Evolutionary conservation across 2,329 filamentous ascomycete genomes (phyloP).

Genomic region (Aschersonia sp.): DNA sequence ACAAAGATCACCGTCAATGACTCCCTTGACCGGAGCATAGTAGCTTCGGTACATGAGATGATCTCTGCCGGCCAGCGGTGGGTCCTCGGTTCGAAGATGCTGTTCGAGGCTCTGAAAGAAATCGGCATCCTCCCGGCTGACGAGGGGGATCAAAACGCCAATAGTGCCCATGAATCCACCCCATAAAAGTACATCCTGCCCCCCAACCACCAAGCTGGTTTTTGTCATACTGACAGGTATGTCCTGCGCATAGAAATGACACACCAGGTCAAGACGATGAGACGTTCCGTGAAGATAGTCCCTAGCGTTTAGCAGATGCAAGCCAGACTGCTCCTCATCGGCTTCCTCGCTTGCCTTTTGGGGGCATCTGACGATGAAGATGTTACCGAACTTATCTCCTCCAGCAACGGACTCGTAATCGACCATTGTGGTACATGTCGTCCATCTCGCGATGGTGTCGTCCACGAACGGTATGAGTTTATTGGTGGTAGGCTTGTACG

Average conservation of each 20-base stretch:
- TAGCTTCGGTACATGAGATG: slow-evolving; percentile 93
- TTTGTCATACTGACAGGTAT: slow-evolving; percentile 85
- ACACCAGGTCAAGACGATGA: slow-evolving; percentile 70
- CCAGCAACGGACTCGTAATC: slow-evolving; percentile 94
- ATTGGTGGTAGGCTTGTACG: slow-evolving; percentile 87
- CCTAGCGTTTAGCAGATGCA: slow-evolving; percentile 81
- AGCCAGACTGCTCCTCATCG: slow-evolving; percentile 81
- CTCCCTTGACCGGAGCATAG: slow-evolving; percentile 89
- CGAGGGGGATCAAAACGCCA: slow-evolving; percentile 83
- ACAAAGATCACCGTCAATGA: slow-evolving; percentile 93
- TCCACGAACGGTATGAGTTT: slow-evolving; percentile 87
- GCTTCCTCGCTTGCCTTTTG: slow-evolving; percentile 75
- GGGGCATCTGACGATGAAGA: slow-evolving; percentile 84
- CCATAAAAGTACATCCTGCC: slow-evolving; percentile 85
- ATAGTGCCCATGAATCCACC: slow-evolving; percentile 88
- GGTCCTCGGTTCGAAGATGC: slow-evolving; percentile 72
- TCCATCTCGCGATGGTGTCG: slow-evolving; percentile 81
- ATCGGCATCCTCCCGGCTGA: slow-evolving; percentile 83
- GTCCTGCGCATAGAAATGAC: slow-evolving; percentile 83
- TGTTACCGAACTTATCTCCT: slow-evolving; percentile 93
- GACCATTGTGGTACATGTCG: slow-evolving; percentile 80
- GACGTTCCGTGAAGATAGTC: slow-evolving; percentile 82
- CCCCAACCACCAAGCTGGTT: slow-evolving; percentile 77
- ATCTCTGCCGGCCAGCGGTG: slow-evolving; percentile 80
- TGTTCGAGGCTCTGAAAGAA: slow-evolving; percentile 94